Conservation (phyloP, 768 basidiomycete species). For the Rossbeevera mucosa region DNA sequence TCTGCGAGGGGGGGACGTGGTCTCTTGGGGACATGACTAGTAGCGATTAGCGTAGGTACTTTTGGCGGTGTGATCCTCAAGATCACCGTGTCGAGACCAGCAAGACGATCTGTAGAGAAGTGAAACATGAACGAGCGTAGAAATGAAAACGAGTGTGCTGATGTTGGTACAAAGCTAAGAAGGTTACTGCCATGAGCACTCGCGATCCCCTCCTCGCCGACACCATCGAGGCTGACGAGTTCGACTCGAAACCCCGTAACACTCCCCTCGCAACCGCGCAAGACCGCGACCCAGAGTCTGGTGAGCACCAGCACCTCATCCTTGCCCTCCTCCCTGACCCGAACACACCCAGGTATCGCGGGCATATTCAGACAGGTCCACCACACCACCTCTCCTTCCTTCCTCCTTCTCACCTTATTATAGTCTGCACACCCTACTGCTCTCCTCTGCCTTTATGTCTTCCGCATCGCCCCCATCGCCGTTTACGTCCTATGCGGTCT, state of each 20-base stretch:
- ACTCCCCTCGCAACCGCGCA: constrained; percentile 52
- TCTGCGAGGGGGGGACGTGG: constrained; percentile 31
- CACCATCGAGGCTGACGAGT: constrained; percentile 87
- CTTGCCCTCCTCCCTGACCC: constrained; percentile 2
- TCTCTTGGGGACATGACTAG: constrained; percentile 20
- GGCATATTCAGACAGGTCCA: constrained; percentile 74
- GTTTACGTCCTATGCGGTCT: constrained; percentile 93
- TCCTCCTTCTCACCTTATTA: constrained; percentile 11
- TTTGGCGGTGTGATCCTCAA: constrained; percentile 32
- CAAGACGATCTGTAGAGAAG: constrained; percentile 38
- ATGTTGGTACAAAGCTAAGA: constrained; percentile 4
- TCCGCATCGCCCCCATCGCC: constrained; percentile 81
- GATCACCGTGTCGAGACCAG: constrained; percentile 39
- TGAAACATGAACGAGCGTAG: constrained; percentile 30
- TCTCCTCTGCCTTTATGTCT: constrained; percentile 85
- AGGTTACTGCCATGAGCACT: constrained; percentile 43
- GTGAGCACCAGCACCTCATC: neutral
- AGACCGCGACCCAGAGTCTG: neutral
- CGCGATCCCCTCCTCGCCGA: constrained; percentile 58
- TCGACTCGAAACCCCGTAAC: constrained; percentile 27
- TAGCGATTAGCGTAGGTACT: constrained; percentile 27
- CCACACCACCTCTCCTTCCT: constrained; percentile 1
- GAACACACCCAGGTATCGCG: constrained; percentile 49
- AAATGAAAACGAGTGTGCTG: neutral
- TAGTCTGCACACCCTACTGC: constrained; percentile 79